A percentile compares a stretch with the other conserved stretches of the same genome.
Conservation (phyloP, 139 green algal genomes). For the Chlamydomonas incerta region DNA sequence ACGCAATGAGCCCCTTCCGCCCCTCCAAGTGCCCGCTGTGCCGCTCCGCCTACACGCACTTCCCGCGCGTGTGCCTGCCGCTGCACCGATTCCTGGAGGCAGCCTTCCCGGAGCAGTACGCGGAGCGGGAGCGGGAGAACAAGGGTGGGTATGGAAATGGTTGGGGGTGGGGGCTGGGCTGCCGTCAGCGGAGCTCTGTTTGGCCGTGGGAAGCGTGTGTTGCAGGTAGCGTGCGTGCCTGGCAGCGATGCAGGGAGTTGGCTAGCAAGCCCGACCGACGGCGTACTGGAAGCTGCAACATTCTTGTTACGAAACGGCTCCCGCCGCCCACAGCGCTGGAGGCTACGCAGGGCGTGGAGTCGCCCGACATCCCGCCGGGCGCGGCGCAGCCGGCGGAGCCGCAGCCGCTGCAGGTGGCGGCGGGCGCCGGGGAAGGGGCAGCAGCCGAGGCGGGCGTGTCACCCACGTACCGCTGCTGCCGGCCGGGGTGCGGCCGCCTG, state of each 20-base stretch:
- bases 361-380: neutral
- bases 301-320: too few species aligned
- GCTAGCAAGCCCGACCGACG: too few species aligned
- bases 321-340: slow-evolving; percentile 38
- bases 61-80: slow-evolving; percentile 27
- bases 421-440: neutral
- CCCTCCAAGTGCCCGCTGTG: slow-evolving; percentile 28
- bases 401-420: neutral
- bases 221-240: too few species aligned
- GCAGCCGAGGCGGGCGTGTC: neutral
- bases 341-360: slow-evolving; percentile 24
- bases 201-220: too few species aligned
- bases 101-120: slow-evolving; percentile 13
- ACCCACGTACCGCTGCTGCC: neutral
- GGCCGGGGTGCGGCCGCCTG: slow-evolving; percentile 3
- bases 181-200: too few species aligned
- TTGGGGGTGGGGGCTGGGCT: too few species aligned
- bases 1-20: slow-evolving; percentile 37
- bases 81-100: slow-evolving; percentile 29
- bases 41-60: slow-evolving; percentile 26
- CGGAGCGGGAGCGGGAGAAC: slow-evolving; percentile 9
- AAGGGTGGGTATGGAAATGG: too few species aligned
- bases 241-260: too few species aligned
- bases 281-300: too few species aligned
- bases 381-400: neutral